These are phyloP conservation scores for Plasmodium falciparum DNA, from an alignment of 169 alveolate species.

Conservation along the genomic window DNA sequence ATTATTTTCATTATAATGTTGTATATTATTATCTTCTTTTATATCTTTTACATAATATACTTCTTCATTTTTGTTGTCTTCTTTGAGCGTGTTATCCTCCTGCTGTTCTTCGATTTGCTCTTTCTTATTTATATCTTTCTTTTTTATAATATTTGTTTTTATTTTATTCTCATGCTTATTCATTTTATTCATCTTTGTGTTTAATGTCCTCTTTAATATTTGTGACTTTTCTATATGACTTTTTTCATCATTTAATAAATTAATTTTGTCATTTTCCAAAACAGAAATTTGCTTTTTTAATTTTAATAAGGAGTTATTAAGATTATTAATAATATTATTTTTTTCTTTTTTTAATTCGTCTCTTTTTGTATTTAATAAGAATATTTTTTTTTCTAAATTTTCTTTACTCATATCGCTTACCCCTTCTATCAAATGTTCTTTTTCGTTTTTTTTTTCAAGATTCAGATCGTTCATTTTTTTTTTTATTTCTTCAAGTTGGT, in stretches of 20 bases:
- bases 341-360: constrained; percentile 63
- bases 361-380: constrained; percentile 42
- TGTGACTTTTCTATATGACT: constrained; percentile 27
- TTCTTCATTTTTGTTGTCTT: background rate
- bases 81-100: background rate
- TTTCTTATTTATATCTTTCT: background rate
- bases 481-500: constrained; percentile 44
- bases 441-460: constrained; percentile 24
- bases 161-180: constrained; percentile 19
- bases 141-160: too few species aligned
- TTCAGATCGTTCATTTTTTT: constrained; percentile 46
- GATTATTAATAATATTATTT: constrained; percentile 40
- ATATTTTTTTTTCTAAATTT: constrained; percentile 29
- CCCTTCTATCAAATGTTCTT: background rate
- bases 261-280: constrained; percentile 44
- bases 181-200: constrained; percentile 2
- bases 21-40: background rate
- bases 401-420: constrained; percentile 31
- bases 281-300: constrained; percentile 46
- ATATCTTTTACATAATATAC: too few species aligned
- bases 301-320: constrained; percentile 6
- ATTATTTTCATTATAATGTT: background rate
- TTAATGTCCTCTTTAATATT: constrained; percentile 53
- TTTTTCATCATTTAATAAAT: constrained; percentile 53
- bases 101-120: background rate